Evolutionary conservation across 352 stramenopile genomes (phyloP), one percentile per base, ranked within the genome.

Genomic region (Phytophthora multivora): DNA sequence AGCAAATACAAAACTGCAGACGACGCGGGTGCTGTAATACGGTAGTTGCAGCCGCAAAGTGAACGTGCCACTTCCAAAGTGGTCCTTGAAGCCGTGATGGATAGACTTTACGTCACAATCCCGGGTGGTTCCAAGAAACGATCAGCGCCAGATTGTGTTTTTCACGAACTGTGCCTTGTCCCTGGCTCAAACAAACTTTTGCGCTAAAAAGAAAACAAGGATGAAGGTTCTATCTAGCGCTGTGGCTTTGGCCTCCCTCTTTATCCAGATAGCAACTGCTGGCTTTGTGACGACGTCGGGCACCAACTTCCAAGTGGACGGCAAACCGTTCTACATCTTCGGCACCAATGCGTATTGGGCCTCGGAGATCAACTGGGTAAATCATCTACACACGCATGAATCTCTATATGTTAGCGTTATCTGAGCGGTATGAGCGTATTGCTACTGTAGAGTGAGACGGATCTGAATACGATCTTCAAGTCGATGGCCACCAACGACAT

Each of bases 311-410:
- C 21, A 68, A 40, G 43, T 68, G 18, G 61, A 75, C 31, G 61
- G 66, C 45, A 25, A 61, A 16, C 51, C 62, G 33, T 68, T 75
- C 56, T 66, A 75, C 62, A 41, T 75, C 40, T 70, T 74, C 25
- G 66, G 60, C 40, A 74, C 60, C 6, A 73, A 73, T 49, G 59
- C 65, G 10, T 73, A 70, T 40, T 73, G 65, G 65, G 59, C 65
- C 16, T 70, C 66, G 3, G 47, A 61, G 35, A 70, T 63, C 59
- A 62, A 60, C 38, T 73, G 59, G 59, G 64, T 73, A 16, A n/a
- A n/a, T n/a, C n/a, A n/a, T n/a, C n/a, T n/a, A n/a, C n/a, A n/a
- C n/a, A n/a, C n/a, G n/a, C n/a, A n/a, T n/a, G n/a, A n/a, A n/a
- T n/a, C n/a, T 36, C 25, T 45, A 57, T 26, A n/a, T 35, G 25